Evolutionary conservation across 2,329 filamentous ascomycete genomes (phyloP), one percentile per base, ranked within the genome.

Genomic region (Trichoderma sp.): DNA sequence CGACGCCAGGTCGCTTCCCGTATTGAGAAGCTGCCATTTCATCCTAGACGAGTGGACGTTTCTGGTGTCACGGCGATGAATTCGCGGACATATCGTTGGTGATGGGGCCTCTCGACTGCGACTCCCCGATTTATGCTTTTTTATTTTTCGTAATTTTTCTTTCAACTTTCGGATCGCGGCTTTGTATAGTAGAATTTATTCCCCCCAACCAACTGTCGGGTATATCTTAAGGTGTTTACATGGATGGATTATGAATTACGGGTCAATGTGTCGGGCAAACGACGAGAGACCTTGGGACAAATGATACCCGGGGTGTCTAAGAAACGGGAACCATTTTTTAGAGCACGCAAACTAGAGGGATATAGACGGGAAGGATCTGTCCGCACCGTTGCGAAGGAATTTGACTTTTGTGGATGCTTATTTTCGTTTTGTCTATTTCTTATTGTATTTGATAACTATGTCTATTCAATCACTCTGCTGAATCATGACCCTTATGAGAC

Each of bases 61-160:
- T 53, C 65, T 68, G 56, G 65, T 68, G 65, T 68, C 57, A 33
- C 29, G 5, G 56, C 56, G 65, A 60, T 60, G 65, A 47, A 61
- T 68, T 61, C 65, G 65, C 65, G 33, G 65, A 43, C 65, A 68
- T 43, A 68, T 68, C 65, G 65, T 68, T 68, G 65, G 56, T 60
- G 57, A 68, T 43, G 55, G 40, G 40, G 53, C 33, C 29, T 58
- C 49, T 53, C 52, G 29, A 31, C 40, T 66, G 63, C 37, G 53
- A 66, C 27, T 31, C 10, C 37, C 63, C 19, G 27, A n/a, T 43
- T 24, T 35, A 57, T 33, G 27, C 53, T 56, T 53, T 57, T 29
- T 27, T 31, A 24, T 37, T 63, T 37, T 63, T 21, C 29, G n/a
- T 49, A 16, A 49, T 35, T 57, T 4, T 58, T 29, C 49, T 33